phyloP scores from a whole-genome alignment of 208 protist species.

The Tritrichomonas musculus region DNA sequence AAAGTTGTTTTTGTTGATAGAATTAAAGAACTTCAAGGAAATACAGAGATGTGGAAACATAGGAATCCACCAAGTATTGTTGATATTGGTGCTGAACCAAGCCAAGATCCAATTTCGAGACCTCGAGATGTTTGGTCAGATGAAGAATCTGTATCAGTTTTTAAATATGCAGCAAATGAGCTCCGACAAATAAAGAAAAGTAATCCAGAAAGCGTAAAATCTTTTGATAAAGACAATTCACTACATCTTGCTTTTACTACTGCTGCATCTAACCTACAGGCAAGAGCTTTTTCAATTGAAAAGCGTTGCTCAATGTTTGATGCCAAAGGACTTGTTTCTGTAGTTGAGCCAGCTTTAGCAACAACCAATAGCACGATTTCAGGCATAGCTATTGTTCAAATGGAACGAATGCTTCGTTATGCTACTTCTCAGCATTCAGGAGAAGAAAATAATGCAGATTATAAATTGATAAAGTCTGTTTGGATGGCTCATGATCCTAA shows the following conservation, averaged over 20 bases:
- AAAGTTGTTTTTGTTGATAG: not conserved
- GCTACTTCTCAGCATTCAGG: not conserved
- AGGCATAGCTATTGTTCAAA: not conserved
- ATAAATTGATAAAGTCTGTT: not conserved
- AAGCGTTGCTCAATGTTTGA: not conserved
- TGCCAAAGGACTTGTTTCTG: slow-evolving; percentile 19
- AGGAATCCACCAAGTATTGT: not conserved
- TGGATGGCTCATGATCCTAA: not conserved
- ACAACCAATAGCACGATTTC: not conserved
- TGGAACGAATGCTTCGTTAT: not conserved
- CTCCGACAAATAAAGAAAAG: no score
- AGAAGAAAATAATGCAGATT: no score
- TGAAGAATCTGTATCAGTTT: not conserved
- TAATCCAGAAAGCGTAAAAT: no score
- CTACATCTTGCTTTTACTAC: not conserved
- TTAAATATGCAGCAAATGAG: not conserved
- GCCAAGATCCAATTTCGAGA: not conserved
- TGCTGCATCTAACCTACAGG: not conserved
- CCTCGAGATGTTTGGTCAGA: not conserved
- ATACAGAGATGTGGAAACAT: not conserved
- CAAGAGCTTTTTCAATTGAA: not conserved
- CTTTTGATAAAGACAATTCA: not conserved
- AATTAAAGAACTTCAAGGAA: not conserved
- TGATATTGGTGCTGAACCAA: not conserved
- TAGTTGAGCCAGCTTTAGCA: not conserved